phyloP scores from a whole-genome alignment of 1,284 basidiomycete species.

The Tausonia pullulans region DNA sequence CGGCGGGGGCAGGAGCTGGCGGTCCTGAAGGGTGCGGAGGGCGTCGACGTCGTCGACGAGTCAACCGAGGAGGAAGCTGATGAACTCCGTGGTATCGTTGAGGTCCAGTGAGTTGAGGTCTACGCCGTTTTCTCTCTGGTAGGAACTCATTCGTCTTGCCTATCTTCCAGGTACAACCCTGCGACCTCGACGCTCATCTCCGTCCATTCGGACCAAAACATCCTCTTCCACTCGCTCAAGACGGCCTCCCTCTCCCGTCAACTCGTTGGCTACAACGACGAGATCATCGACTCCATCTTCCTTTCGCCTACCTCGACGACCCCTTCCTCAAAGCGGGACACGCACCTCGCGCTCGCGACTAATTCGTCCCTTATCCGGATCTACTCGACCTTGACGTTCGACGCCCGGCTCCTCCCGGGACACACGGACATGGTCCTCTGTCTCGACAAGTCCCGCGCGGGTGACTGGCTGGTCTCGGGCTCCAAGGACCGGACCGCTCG shows the following conservation, averaged over 20 bases:
- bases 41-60: slow-evolving; percentile 42
- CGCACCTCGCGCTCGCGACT: slow-evolving; percentile 82
- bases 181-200: slow-evolving; percentile 59
- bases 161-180: slow-evolving; percentile 50
- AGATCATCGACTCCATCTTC: slow-evolving; percentile 82
- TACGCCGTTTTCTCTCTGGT: slow-evolving; percentile 23
- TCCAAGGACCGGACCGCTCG: slow-evolving; percentile 85
- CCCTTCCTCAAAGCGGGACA: slow-evolving; percentile 38
- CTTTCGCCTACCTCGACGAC: slow-evolving; percentile 42
- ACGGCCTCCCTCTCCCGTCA: slow-evolving; percentile 60
- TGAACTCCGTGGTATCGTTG: slow-evolving; percentile 62
- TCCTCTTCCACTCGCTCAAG: slow-evolving; percentile 69
- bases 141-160: not conserved
- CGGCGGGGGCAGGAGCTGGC: slow-evolving; percentile 52
- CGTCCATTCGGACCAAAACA: slow-evolving; percentile 94
- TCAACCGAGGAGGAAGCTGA: slow-evolving; percentile 49
- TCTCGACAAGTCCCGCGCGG: slow-evolving; percentile 57
- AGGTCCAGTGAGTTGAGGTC: slow-evolving; percentile 49
- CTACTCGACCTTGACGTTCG: slow-evolving; percentile 59
- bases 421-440: slow-evolving; percentile 88
- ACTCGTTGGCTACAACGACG: slow-evolving; percentile 94
- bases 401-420: slow-evolving; percentile 70
- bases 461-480: slow-evolving; percentile 70
- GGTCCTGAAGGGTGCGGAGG: slow-evolving; percentile 40
- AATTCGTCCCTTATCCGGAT: slow-evolving; percentile 88